Evolutionary conservation across 1,284 basidiomycete genomes (phyloP), one percentile per base, ranked within the genome.

Genomic region (Abortiporus biennis): DNA sequence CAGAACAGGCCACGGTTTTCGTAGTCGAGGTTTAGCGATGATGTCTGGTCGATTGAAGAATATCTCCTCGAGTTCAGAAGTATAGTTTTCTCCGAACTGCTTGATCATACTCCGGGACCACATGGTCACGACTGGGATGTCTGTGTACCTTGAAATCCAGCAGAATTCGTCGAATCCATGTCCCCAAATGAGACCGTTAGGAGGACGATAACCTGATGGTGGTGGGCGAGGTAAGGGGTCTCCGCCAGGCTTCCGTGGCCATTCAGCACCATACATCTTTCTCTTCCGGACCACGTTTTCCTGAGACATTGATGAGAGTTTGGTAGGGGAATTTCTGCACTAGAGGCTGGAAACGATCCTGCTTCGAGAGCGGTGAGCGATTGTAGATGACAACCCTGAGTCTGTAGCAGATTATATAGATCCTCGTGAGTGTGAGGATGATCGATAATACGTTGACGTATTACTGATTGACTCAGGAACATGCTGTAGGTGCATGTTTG

Each of bases 21-120:
- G 40, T 6, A 46, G 44, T 20, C 47, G 38, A 3, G 49, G 41
- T n/a, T 29, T n/a, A 29, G n/a, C 8, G 24, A 52, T 52, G 22
- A 49, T 43, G 38, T 54, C 47, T 6, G 49, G 56, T 35, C 42
- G 35, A 17, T 48, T 49, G 42, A 50, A 56, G 33, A 24, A 27
- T 19, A 16, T 36, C 34, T 47, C 45, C 32, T 42, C 34, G 25
- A 33, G 21, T 17, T 38, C 23, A 40, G 53, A 46, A 37, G 44
- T 47, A 48, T 54, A 58, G 46, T 49, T 47, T 44, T 63, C 62
- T 19, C 55, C 57, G 40, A 52, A 54, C 42, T 59, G 61, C 25
- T 55, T 47, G 43, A 66, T 47, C 60, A 63, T 63, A 52, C 59
- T 63, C 29, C 61, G 55, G 20, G 62, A 59, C 57, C 59, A 66